A percentile compares a stretch with the other conserved stretches of the same genome.
Conservation (phyloP, 352 stramenopile genomes). For the Phytophthora cactorum region DNA sequence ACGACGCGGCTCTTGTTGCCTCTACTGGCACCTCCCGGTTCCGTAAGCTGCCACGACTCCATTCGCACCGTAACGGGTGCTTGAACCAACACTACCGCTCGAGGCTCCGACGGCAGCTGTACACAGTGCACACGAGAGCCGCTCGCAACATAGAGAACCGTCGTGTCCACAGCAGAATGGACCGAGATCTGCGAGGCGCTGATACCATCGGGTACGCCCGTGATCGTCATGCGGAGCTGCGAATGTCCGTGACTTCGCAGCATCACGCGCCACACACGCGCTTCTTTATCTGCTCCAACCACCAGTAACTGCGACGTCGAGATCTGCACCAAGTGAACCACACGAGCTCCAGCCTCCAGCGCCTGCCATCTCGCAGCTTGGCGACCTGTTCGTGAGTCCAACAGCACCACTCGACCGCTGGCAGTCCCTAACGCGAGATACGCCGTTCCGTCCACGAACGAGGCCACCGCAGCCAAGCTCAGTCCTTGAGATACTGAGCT, state of each 20-base stretch:
- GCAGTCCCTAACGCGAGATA: constrained; percentile 53
- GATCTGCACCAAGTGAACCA: constrained; percentile 66
- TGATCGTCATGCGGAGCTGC: constrained; percentile 53
- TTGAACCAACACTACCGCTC: constrained; percentile 23
- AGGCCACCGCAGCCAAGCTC: constrained; percentile 45
- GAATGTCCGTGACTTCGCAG: constrained; percentile 35
- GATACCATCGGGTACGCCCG: constrained; percentile 61
- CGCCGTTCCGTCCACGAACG: constrained; percentile 35
- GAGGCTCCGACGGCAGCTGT: constrained; percentile 45
- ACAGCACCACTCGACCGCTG: constrained; percentile 49
- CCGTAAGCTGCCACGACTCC: constrained; percentile 59
- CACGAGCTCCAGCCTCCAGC: constrained; percentile 42
- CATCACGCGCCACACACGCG: constrained; percentile 68
- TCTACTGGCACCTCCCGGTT: constrained; percentile 38
- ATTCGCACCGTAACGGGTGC: constrained; percentile 33
- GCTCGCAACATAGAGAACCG: constrained; percentile 54
- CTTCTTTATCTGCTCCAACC: constrained; percentile 68
- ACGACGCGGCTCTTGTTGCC: constrained; percentile 56
- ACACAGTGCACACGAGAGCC: constrained; percentile 49
- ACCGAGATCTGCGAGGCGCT: constrained; percentile 56
- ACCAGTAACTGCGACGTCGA: constrained; percentile 63
- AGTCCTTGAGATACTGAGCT: constrained; percentile 18
- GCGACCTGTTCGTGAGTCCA: constrained; percentile 62
- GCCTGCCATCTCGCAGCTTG: constrained; percentile 63
- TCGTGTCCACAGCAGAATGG: constrained; percentile 49